Base-by-base conservation (phyloP, 306 rosid genomes). In the Quercus suber region DNA sequence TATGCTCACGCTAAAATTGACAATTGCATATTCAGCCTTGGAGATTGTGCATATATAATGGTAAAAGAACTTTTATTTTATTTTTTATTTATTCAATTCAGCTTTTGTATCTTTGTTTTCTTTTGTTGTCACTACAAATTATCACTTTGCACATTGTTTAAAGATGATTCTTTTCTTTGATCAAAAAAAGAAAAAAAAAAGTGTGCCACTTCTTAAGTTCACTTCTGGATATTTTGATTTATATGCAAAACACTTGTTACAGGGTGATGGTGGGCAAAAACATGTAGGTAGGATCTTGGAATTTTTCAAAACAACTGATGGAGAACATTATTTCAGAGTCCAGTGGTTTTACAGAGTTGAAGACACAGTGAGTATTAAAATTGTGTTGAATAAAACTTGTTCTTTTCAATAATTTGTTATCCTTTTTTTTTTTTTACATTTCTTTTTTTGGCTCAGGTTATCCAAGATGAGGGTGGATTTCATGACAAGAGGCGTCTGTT, bases 301-400 rank as follows among this genome's bases (percentile, higher is more conserved):
- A 64, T 91, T 94, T 91, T 94, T 94, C 71, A 88, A 84, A 76
- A 91, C 97, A 86, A 87, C 92, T 63, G 81, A 86, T 68, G 86
- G 83, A 55, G 82, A 85, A 80, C 80, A 85, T 30, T 92, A 91
- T 86, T 92, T 94, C 80, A 87, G 97, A 84, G 97, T 87, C 75
- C 99, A 92, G 78, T 94, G 99, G 99, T 94, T 92, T 89, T 94
- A 90, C 79, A 84, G 89, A 79, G 88, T 90, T 82, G 91, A 94
- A 89, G 97, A 94, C 82, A 94, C 99, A 28, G 99, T 94, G 87
- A 91, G 90, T 76, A 71, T 83, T 13, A 55, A 31, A 69, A 41
- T 56, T 45, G 69, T 52, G 17, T 75, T 45, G 77, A 72, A 73
- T 55, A 61, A 73, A 61, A 49, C 79, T 43, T 83, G 70, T 71